Evolutionary conservation across 2,329 filamentous ascomycete species (phyloP), one percentile per base, ranked within the genome.

Genomic region (Fusarium aywerte): DNA sequence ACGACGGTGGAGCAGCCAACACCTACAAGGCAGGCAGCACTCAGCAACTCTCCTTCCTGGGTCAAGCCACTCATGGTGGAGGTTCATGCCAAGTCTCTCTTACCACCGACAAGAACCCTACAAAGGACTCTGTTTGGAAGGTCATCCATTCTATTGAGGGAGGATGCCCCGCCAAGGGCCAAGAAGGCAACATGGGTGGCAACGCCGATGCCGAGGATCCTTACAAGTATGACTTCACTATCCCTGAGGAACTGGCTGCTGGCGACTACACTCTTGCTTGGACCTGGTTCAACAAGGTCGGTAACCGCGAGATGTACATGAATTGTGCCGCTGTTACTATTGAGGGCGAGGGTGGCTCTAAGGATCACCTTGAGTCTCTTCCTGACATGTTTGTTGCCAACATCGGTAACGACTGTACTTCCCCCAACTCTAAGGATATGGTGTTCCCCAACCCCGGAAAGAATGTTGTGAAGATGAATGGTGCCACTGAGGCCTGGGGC

Each of bases 291-390:
- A 98, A 98, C 83, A 91, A 90, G 61, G 75, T 97, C 11, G 96
- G 96, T 4, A 97, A 97, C 81, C 90, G 94, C 1, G 96, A 98
- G 76, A 93, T 97, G 85, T 97, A 98, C 84, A 97, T 97, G 93
- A 96, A 97, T 85, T 99, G 95, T 72, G 92, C 91, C 0, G 88
- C 92, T 0, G 78, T 97, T 45, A 85, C 83, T 0, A 83, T 98
- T 23, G 87, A 86, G 0, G 86, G 86, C 10, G 68, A 65, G 0
- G 80, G 79, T 0, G 85, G 85, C 51, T 77, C 78, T 40, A 72
- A 87, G 56, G 77, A 82, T 3, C 86, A 86, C 67, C 85, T 90
- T 64, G 76, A 86, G 36, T 76, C 80, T 0, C 89, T 96, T 88
- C 91, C 92, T 0, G 79, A 86, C 27, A 86, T 93, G 78, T 92